A percentile compares a stretch with the other conserved stretches of the same genome.
phyloP scores from a whole-genome alignment of 495 filamentous ascomycete species.

The Pseudoneurospora amorphoporcata region DNA sequence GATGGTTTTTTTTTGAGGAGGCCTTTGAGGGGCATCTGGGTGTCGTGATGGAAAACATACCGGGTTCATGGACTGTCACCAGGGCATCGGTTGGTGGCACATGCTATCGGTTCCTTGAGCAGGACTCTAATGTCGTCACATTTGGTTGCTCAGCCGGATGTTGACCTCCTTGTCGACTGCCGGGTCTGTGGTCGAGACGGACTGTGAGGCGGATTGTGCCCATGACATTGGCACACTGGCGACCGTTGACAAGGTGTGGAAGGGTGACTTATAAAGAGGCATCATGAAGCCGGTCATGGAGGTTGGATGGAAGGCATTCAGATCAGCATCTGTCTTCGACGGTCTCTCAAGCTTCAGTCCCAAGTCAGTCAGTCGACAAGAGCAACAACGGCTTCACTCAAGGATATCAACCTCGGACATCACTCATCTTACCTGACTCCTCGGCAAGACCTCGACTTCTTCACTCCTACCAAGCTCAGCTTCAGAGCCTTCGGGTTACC shows the following conservation, averaged over 20 bases:
- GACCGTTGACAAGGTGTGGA: background rate
- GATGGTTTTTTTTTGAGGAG: background rate
- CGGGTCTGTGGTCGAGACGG: background rate
- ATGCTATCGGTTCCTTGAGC: background rate
- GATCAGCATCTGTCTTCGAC: background rate
- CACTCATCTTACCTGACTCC: background rate
- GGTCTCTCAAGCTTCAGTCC: background rate
- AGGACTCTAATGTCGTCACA: background rate
- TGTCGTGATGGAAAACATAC: background rate
- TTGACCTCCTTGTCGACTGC: background rate
- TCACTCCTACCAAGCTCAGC: background rate
- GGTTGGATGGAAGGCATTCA: background rate
- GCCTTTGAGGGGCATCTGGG: background rate
- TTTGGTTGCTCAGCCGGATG: background rate
- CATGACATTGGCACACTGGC: background rate
- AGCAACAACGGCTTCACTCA: background rate
- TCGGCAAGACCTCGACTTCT: background rate
- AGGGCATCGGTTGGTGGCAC: background rate
- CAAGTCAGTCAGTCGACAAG: background rate
- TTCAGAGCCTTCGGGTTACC: background rate
- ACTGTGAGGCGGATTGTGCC: background rate
- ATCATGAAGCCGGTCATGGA: background rate
- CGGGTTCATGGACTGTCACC: background rate
- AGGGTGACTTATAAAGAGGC: background rate
- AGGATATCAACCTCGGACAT: background rate